Conservation (phyloP, 805 yeast species). For the Ogataea salicorniae region DNA sequence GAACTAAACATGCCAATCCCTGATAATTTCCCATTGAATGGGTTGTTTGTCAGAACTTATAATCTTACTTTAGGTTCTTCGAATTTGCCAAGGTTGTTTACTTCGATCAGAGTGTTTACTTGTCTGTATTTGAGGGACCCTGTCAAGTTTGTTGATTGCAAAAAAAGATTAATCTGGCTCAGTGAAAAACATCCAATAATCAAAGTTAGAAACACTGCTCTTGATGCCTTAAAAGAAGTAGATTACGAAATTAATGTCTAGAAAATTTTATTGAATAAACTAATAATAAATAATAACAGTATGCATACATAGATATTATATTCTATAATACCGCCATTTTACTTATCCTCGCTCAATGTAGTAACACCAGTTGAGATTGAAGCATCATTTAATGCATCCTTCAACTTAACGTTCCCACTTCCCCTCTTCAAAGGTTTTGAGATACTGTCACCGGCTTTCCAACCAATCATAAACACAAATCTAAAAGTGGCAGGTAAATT, state of each 20-base stretch:
- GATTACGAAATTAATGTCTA: slow-evolving; percentile 3
- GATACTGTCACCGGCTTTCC: slow-evolving; percentile 70
- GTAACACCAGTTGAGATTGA: background rate
- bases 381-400: slow-evolving; percentile 46
- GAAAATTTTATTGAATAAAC: background rate
- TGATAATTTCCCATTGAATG: slow-evolving; percentile 22
- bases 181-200: slow-evolving; percentile 21
- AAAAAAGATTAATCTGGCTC: slow-evolving; percentile 21
- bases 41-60: slow-evolving; percentile 43
- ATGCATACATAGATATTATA: background rate
- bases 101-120: slow-evolving; percentile 41
- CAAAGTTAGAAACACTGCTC: slow-evolving; percentile 14
- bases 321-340: background rate
- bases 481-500: slow-evolving; percentile 77
- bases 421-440: slow-evolving; percentile 75
- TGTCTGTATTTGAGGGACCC: slow-evolving; percentile 25
- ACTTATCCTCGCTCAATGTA: slow-evolving; percentile 16
- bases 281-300: background rate
- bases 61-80: slow-evolving; percentile 52
- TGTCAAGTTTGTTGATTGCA: slow-evolving; percentile 10
- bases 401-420: slow-evolving; percentile 59
- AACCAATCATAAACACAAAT: slow-evolving; percentile 79
- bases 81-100: slow-evolving; percentile 32
- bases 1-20: slow-evolving; percentile 36
- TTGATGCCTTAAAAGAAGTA: slow-evolving; percentile 20